Evolutionary conservation across 192 early-diverging fungal genomes (phyloP), one percentile per base, ranked within the genome.

Genomic region (Backusella luteola): DNA sequence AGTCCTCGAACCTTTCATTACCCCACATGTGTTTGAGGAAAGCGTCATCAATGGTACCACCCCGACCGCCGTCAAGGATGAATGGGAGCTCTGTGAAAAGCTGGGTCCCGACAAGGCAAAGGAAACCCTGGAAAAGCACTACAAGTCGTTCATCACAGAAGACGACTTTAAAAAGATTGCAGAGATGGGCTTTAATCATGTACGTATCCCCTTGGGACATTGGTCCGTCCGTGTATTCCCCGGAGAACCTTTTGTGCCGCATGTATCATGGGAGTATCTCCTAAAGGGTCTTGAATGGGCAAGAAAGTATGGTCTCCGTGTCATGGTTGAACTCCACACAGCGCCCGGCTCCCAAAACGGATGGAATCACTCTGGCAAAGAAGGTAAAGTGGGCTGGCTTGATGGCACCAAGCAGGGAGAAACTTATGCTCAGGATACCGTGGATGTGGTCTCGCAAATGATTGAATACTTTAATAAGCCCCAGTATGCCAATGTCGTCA

Each of bases 281-380:
- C 67, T 86, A 11, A 83, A 76, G 29, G 87, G 86, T 0, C 79
- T 92, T 36, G 84, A 82, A 38, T 91, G 89, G 92, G 90, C 91
- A 11, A 76, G 83, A 17, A 88, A 89, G 66, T 89, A 90, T 70
- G 84, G 87, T 6, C 78, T 93, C 66, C 85, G 91, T 21, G 90
- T 92, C 34, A 87, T 91, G 76, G 77, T 93, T 1, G 91, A 93
- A 44, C 71, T 93, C n/a, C 91, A 93, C 68, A 88, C 85, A 0
- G 89, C 88, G 0, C 92, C 92, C 32, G 92, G 92, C 7, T 91
- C 90, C 26, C 92, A 93, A 71, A 93, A 93, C 74, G 91, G 91
- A 1, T 91, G 87, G 87, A 87, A 87, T 59, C 87, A 86, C 67
- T 85, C 84, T 12, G 87, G 87, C 29, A 77, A 79, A 14, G 14